Conservation (phyloP, 2,329 filamentous ascomycete genomes). For the Coleophoma eucalyptorum region DNA sequence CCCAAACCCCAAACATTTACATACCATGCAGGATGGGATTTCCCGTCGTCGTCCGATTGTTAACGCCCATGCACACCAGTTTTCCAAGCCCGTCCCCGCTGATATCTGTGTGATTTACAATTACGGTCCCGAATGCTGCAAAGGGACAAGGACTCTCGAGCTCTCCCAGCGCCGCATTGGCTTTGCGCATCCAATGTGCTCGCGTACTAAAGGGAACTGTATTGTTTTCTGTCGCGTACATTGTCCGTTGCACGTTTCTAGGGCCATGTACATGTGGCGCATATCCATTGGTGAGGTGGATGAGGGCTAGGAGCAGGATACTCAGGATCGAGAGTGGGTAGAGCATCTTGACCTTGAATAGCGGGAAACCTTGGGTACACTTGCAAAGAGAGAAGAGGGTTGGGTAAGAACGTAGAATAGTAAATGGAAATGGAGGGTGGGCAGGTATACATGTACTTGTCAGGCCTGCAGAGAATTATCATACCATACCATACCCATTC, state of each 20-base stretch:
- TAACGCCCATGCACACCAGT: slow-evolving; percentile 47
- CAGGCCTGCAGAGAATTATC: no score
- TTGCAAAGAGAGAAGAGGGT: no score
- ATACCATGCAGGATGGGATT: slow-evolving; percentile 50
- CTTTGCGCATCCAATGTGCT: slow-evolving; percentile 48
- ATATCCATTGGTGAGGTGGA: slow-evolving; percentile 16
- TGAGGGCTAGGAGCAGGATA: slow-evolving; percentile 13
- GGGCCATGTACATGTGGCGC: background rate
- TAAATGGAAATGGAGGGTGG: no score
- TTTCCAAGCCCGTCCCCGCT: slow-evolving; percentile 32
- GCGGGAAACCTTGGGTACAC: no score
- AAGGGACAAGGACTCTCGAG: slow-evolving; percentile 45
- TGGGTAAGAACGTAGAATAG: no score
- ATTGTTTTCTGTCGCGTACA: slow-evolving; percentile 1
- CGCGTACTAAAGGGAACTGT: slow-evolving; percentile 34
- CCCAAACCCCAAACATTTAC: background rate
- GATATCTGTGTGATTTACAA: slow-evolving; percentile 49
- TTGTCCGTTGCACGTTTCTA: background rate
- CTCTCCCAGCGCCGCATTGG: slow-evolving; percentile 40
- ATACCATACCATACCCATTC: no score
- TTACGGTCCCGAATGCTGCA: slow-evolving; percentile 46
- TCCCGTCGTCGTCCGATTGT: slow-evolving; percentile 37
- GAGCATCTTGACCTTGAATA: slow-evolving; percentile 11
- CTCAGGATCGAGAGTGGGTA: slow-evolving; percentile 17
- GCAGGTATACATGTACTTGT: no score